These are phyloP conservation scores for Saccharomycopsis microspora DNA, from an alignment of 805 yeast species.

Conservation along the genomic window DNA sequence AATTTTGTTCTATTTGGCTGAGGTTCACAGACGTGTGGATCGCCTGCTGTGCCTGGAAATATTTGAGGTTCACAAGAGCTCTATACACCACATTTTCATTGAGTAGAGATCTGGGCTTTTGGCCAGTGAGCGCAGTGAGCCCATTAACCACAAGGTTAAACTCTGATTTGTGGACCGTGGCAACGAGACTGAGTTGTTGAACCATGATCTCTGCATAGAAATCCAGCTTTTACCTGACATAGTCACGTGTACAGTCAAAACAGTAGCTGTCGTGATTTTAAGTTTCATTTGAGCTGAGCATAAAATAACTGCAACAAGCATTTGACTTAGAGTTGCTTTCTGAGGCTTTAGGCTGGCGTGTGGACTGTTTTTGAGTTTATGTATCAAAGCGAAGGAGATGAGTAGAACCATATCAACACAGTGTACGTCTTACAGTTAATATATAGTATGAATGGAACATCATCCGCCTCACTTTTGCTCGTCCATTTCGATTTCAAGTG, in stretches of 20 bases:
- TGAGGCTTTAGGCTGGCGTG: background rate
- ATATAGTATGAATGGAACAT: too few species aligned
- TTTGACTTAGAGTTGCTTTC: background rate
- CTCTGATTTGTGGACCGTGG: slow-evolving; percentile 2
- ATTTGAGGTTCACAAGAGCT: slow-evolving; percentile 11
- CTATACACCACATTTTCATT: slow-evolving; percentile 6
- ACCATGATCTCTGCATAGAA: slow-evolving; percentile 8
- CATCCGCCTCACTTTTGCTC: too few species aligned
- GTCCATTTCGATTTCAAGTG: too few species aligned
- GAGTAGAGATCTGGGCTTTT: slow-evolving; percentile 9
- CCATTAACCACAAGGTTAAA: slow-evolving; percentile 12
- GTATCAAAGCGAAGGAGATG: too few species aligned
- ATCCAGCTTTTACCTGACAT: background rate
- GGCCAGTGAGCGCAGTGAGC: slow-evolving; percentile 14
- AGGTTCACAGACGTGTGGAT: slow-evolving; percentile 9
- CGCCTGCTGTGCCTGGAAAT: slow-evolving; percentile 5
- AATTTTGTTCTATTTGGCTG: slow-evolving; percentile 11
- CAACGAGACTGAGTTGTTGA: slow-evolving; percentile 14
- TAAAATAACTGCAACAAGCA: background rate
- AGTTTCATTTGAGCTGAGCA: background rate
- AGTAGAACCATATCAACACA: too few species aligned
- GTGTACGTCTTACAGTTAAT: too few species aligned
- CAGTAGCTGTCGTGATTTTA: background rate
- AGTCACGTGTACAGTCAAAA: background rate
- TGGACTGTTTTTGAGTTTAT: too few species aligned